Base-by-base conservation (phyloP, 1,284 basidiomycete species). In the Abortiporus biennis region DNA sequence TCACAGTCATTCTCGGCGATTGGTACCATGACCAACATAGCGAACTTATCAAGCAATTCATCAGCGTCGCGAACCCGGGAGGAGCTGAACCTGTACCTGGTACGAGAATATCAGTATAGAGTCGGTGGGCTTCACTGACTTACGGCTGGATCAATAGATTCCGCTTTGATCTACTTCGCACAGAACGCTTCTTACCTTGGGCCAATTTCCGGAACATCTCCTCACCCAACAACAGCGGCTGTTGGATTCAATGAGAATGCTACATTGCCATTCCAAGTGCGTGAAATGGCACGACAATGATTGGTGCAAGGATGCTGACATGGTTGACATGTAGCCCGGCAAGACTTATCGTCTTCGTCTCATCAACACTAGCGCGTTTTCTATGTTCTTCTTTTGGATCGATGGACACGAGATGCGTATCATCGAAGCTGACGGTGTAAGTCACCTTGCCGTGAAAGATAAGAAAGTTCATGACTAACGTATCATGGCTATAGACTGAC, bases 361-460 rank as follows among this genome's bases (percentile, higher is more conserved):
- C 50, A 68, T 96, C 59, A 97, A 96, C 67, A 85, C 76, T 35
- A 69, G 76, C 34, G 82, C 78, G 0, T 81, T 90, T 45, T 59
- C 76, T 0, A 72, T 80, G 55, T 93, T 92, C 67, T 85, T 74
- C 66, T 84, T 95, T 63, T 88, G 83, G 78, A 85, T 97, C 41
- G 92, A 95, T 48, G 91, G 91, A 1, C 94, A 97, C 59, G 76
- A 86, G 24, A 94, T 96, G 90, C 66, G 74, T 8, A 76, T 97
- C 50, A 92, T 98, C 55, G 83, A 91, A 57, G 87, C 80, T 21
- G 93, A 97, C 54, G 91, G 92, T 4, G 86, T 84, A 57, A 46
- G 82, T 66, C 15, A n/a, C n/a, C n/a, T n/a, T n/a, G n/a, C n/a
- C n/a, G n/a, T n/a, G n/a, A n/a, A n/a, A n/a, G n/a, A n/a, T n/a